phyloP scores from a whole-genome alignment of 1,139 yeast genomes.

The Hanseniaspora uvarum region DNA sequence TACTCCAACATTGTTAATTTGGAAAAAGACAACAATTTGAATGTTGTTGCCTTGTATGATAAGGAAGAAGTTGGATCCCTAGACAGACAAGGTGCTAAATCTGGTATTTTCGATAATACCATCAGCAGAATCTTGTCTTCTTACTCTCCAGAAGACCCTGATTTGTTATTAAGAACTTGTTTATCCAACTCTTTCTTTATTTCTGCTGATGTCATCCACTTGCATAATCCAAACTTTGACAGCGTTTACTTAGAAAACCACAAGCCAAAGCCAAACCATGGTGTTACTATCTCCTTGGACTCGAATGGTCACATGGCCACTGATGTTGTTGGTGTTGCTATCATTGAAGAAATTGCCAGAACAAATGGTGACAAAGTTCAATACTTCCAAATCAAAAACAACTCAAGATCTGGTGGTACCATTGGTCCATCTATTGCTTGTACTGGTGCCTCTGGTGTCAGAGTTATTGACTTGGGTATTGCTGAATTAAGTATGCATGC shows the following conservation, averaged over 20 bases:
- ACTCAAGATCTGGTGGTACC: constrained; percentile 66
- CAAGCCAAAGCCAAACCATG: constrained; percentile 68
- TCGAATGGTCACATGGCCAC: constrained; percentile 76
- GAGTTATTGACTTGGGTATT: constrained; percentile 67
- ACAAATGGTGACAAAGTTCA: constrained; percentile 54
- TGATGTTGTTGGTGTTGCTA: constrained; percentile 57
- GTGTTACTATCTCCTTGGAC: constrained; percentile 60
- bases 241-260: constrained; percentile 58
- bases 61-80: constrained; percentile 58
- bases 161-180: constrained; percentile 28
- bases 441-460: constrained; percentile 51
- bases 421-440: constrained; percentile 60
- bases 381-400: constrained; percentile 61
- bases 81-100: constrained; percentile 50
- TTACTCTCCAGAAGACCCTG: constrained; percentile 23
- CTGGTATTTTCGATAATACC: constrained; percentile 41
- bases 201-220: constrained; percentile 60
- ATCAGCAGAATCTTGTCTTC: constrained; percentile 35
- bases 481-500: constrained; percentile 77
- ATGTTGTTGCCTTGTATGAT: constrained; percentile 45
- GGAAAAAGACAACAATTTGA: constrained; percentile 34
- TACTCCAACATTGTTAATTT: constrained; percentile 26
- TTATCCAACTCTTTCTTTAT: constrained; percentile 49
- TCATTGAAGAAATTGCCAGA: constrained; percentile 55
- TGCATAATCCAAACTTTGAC: constrained; percentile 53